Percentiles rank a stretch among this genome's conserved stretches.
phyloP scores from a whole-genome alignment of 2,329 filamentous ascomycete species.

The Ophidiomyces ophidiicola region DNA sequence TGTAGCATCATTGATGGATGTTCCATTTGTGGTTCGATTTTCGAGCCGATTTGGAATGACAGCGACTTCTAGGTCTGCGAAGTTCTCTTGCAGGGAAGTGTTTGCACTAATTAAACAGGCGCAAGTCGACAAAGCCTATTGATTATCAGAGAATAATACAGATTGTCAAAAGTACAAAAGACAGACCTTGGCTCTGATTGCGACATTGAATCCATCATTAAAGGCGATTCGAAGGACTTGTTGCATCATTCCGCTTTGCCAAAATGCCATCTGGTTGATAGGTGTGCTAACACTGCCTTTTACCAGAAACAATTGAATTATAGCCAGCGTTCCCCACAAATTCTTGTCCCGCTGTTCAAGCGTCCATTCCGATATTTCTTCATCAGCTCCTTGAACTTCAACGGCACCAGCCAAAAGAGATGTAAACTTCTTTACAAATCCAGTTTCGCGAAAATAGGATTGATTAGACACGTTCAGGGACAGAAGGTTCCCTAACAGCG shows the following conservation, averaged over 20 bases:
- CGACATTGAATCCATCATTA: slow-evolving; percentile 55
- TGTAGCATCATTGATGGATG: slow-evolving; percentile 36
- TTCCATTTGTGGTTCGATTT: slow-evolving; percentile 27
- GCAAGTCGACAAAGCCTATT: slow-evolving; percentile 65
- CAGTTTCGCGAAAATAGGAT: slow-evolving; percentile 82
- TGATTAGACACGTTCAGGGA: slow-evolving; percentile 84
- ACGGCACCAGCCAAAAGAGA: slow-evolving; percentile 53
- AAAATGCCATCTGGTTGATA: slow-evolving; percentile 76
- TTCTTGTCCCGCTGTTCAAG: slow-evolving; percentile 75
- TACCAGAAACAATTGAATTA: slow-evolving; percentile 75
- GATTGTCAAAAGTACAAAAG: background rate
- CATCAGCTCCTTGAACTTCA: slow-evolving; percentile 42
- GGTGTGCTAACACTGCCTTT: slow-evolving; percentile 66
- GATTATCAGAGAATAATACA: slow-evolving; percentile 6
- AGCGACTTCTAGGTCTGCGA: slow-evolving; percentile 70
- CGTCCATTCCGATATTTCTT: slow-evolving; percentile 60
- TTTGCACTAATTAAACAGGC: slow-evolving; percentile 83
- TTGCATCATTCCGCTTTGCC: slow-evolving; percentile 66
- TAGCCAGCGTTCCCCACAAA: slow-evolving; percentile 74
- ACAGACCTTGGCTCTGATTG: slow-evolving; percentile 67
- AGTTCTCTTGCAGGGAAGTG: slow-evolving; percentile 66
- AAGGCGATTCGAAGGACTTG: slow-evolving; percentile 76
- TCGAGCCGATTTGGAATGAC: slow-evolving; percentile 19
- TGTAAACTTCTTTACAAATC: slow-evolving; percentile 61
- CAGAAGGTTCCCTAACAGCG: slow-evolving; percentile 78